These are phyloP conservation scores for Macadamia integrifolia DNA, from an alignment of 164 flowering plant genomes.

Conservation along the genomic window DNA sequence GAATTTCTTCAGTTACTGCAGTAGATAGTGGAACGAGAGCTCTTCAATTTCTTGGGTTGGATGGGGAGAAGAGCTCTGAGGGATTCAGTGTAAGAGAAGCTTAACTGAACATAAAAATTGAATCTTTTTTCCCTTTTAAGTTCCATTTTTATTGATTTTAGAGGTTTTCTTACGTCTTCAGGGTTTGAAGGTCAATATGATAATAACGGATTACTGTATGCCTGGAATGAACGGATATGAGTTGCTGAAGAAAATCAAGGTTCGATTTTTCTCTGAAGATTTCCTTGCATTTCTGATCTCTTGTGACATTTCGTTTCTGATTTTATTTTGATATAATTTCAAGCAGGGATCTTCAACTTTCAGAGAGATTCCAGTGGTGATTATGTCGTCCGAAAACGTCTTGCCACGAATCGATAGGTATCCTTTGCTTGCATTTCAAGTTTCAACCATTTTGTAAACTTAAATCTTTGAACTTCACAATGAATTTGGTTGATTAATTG, in stretches of 20 bases:
- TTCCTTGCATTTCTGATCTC: too few species aligned
- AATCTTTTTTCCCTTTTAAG: neutral
- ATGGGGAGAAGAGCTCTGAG: conserved; percentile 40
- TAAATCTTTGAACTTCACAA: too few species aligned
- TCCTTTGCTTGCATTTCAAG: neutral
- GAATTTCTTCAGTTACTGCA: conserved; percentile 63
- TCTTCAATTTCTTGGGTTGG: conserved; percentile 72
- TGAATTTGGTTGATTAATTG: too few species aligned
- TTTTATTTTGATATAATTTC: neutral
- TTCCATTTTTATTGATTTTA: neutral
- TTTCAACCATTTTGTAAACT: too few species aligned
- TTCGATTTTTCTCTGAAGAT: conserved; percentile 5
- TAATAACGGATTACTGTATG: conserved; percentile 93
- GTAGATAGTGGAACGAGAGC: conserved; percentile 91
- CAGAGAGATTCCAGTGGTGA: conserved; percentile 61
- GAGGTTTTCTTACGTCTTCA: conserved; percentile 7
- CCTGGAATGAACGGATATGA: conserved; percentile 98
- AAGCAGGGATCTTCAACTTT: conserved; percentile 51
- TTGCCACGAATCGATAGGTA: conserved; percentile 71
- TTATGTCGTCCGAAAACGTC: conserved; percentile 72
- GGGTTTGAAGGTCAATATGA: conserved; percentile 77
- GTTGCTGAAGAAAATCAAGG: conserved; percentile 87
- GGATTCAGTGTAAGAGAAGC: conserved; percentile 37
- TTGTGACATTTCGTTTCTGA: neutral
- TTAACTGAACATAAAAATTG: neutral